phyloP scores from a whole-genome alignment of 2,329 filamentous ascomycete species.

The Microdochium nivale region DNA sequence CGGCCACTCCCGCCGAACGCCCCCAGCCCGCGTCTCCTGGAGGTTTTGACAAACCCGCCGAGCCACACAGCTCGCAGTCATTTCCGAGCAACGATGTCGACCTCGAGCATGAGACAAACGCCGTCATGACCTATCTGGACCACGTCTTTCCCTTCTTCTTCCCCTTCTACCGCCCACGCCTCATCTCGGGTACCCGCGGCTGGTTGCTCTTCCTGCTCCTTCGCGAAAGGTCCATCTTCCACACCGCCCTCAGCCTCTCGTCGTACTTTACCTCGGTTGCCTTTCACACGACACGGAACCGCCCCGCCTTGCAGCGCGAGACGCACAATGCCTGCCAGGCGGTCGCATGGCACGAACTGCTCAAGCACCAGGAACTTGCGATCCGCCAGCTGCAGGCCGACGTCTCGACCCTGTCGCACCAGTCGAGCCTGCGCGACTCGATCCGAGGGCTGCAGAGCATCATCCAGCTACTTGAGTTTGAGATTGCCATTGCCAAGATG shows the following conservation, averaged over 20 bases:
- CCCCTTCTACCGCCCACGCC: conserved; percentile 50
- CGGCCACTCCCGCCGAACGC: not conserved
- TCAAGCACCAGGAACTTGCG: conserved; percentile 33
- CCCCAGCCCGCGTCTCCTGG: too few relatives aligned
- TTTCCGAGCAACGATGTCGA: not conserved
- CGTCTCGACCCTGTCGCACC: conserved; percentile 18
- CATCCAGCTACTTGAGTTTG: conserved; percentile 44
- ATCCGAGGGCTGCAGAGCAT: conserved; percentile 39
- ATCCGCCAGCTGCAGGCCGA: conserved; percentile 34
- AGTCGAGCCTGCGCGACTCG: conserved; percentile 20
- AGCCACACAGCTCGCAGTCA: not conserved
- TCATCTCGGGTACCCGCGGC: conserved; percentile 47
- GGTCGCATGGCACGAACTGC: conserved; percentile 28
- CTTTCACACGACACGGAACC: conserved; percentile 17
- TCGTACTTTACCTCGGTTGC: conserved; percentile 47
- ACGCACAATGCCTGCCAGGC: conserved; percentile 24
- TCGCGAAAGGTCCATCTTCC: conserved; percentile 48
- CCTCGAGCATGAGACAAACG: conserved; percentile 16
- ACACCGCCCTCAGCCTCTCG: conserved; percentile 46
- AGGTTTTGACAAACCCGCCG: too few relatives aligned
- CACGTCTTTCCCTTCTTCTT: conserved; percentile 54
- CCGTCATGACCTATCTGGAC: conserved; percentile 53
- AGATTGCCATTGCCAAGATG: conserved; percentile 34
- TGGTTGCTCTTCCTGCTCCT: conserved; percentile 52
- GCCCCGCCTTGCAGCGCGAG: conserved; percentile 10